These are phyloP conservation scores for Gossypium schwendimanii DNA, from an alignment of 441 rosid species.

Conservation along the genomic window DNA sequence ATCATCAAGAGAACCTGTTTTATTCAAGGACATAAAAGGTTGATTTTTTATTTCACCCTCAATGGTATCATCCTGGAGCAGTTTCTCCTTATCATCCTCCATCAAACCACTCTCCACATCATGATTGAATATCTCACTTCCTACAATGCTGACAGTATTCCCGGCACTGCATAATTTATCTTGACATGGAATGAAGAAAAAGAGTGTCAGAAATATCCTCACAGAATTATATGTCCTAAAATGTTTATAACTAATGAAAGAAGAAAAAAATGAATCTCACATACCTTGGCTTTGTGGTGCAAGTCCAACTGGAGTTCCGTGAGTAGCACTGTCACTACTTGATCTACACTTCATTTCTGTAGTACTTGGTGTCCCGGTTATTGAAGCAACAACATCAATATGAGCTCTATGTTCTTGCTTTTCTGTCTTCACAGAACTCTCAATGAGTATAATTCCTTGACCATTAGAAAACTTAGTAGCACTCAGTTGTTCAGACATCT, in stretches of 20 bases:
- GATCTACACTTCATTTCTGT: slow-evolving; percentile 1
- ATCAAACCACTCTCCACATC: not conserved
- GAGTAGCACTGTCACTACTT: not conserved
- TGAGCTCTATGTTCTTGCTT: not conserved
- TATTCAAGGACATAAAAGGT: not conserved
- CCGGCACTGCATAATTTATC: slow-evolving; percentile 9
- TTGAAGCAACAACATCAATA: not conserved
- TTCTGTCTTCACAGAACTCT: slow-evolving; percentile 1
- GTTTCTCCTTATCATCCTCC: not conserved
- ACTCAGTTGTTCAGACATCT: slow-evolving; percentile 11
- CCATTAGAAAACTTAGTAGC: slow-evolving; percentile 1
- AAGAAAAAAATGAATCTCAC: not conserved
- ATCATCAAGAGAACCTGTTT: not conserved
- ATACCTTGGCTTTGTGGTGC: slow-evolving; percentile 10
- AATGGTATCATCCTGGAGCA: not conserved
- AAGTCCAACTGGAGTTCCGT: not conserved
- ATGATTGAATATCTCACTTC: not conserved
- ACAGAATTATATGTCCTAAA: not conserved
- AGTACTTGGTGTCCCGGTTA: slow-evolving; percentile 5
- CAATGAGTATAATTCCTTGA: not conserved
- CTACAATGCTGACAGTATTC: not conserved
- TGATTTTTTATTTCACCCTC: not conserved
- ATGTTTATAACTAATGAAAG: not conserved
- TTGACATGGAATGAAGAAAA: not conserved
- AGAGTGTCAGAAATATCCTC: not conserved